Base-by-base conservation (phyloP, 1,284 basidiomycete genomes). In the Cronartium ribicola region DNA sequence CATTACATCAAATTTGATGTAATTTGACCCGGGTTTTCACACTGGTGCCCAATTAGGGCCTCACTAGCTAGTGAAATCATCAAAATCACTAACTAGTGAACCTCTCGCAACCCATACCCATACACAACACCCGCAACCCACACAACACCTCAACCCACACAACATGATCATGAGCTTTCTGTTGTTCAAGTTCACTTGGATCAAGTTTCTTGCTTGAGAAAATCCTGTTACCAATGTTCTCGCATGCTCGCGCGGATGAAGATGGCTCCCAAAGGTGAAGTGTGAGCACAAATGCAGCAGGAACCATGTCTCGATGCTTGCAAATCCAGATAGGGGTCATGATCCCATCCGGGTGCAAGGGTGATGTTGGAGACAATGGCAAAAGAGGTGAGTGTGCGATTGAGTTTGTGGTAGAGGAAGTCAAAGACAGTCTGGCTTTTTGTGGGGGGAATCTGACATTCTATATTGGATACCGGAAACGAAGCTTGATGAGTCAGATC, bases 271-370 rank as follows among this genome's bases (percentile, higher is more conserved):
- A 92, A 75, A 98, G 84, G 65, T 89, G 87, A 76, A 90, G 83
- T 80, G 97, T 95, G 64, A 94, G 84, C 5, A 98, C 90, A 81
- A 97, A 96, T 0, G 97, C 92, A 17, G 90, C 88, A 0, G 95
- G 94, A 0, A 98, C 84, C 43, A 95, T 87, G 7, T 92, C 88
- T 0, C 91, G 90, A 79, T 98, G 94, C 82, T 97, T 98, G 62
- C 94, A 86, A 17, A 97, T 88, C 95, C 95, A 98, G 78, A 98
- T 92, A 0, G 94, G 95, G 0, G 94, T 92, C 74, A 98, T 91
- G 64, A 98, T 83, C 0, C 95, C 95, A 80, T 98, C 95, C 0
- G 95, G 95, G 80, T 92, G 87, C 14, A 96, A 84, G 0, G 95
- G 94, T 0, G 92, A 94, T 13, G 17, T 67, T n/a, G 14, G 37